Base-by-base conservation (phyloP, 768 basidiomycete genomes). In the Amanita phalloides region DNA sequence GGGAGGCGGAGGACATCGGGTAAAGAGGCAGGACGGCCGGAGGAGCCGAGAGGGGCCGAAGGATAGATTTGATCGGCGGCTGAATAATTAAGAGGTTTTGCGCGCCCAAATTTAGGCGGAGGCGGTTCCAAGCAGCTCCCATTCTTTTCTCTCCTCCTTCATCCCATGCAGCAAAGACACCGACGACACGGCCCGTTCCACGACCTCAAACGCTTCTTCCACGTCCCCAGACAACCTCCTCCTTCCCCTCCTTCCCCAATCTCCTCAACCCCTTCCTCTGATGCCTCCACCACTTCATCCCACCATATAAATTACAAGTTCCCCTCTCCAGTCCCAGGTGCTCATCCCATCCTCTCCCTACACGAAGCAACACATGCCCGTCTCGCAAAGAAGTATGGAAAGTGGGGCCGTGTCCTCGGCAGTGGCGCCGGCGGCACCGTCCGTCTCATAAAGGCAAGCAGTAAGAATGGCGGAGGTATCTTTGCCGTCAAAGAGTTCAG, bases 381-480 rank as follows among this genome's bases (percentile, higher is more conserved):
- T 65, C 73, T 99, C 53, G 72, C 86, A n/a, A 98, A 98, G 72
- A 98, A 97, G 74, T 99, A 99, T 60, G 96, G 96, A 57, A 99
- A 99, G 65, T 96, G 96, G 90, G 96, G 95, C 36, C 81, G 90
- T 48, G 82, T 96, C 14, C 80, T 99, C 7, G 96, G 96, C 25
- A 89, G 86, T 26, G 96, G 96, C 26, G 96, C 95, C 5, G 96
- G 96, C n/a, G 96, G 96, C 23, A 99, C 96, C 0, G 96, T 99
- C 42, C 79, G 96, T 26, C 79, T 99, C 57, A 95, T 99, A 70
- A 94, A 93, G 70, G 86, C 82, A 54, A 78, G 75, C 64, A 69
- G 62, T 57, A 96, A 95, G 75, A 79, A 78, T 26, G 92, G 90
- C 20, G 86, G 88, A 14, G 72, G 76, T 47, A 84, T 92, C 47